Percentiles rank a stretch among this genome's conserved stretches.
phyloP scores from a whole-genome alignment of 1,284 basidiomycete species.

The Veloporphyrellus conicus region DNA sequence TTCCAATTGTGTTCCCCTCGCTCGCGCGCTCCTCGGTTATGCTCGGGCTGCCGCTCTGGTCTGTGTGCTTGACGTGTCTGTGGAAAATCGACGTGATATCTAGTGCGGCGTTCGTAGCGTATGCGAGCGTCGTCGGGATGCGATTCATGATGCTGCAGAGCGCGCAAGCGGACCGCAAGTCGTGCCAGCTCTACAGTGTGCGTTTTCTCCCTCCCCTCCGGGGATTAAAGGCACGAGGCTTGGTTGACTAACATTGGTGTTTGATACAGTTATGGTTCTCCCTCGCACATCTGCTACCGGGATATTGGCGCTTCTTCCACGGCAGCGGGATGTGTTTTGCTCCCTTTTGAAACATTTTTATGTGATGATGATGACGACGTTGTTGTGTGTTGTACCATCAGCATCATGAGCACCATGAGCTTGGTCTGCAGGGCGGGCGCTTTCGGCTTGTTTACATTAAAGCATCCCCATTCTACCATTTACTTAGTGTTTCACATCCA shows the following conservation, averaged over 20 bases:
- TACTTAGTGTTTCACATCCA: too few species aligned
- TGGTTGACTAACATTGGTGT: background rate
- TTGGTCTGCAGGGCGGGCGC: too few species aligned
- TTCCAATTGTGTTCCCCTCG: conserved; percentile 36
- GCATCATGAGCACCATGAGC: too few species aligned
- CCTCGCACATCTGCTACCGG: conserved; percentile 31
- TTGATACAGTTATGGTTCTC: conserved; percentile 30
- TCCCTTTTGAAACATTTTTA: conserved; percentile 1
- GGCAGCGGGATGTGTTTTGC: conserved; percentile 12
- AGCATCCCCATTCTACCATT: too few species aligned
- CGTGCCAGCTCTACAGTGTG: conserved; percentile 36
- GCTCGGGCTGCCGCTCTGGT: conserved; percentile 31
- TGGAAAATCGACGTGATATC: conserved; percentile 27
- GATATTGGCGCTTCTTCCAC: conserved; percentile 31
- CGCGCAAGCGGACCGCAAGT: conserved; percentile 28
- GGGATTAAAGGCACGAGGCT: too few species aligned
- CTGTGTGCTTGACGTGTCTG: conserved; percentile 26
- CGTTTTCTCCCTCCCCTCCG: conserved; percentile 5
- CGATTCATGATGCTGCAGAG: conserved; percentile 27
- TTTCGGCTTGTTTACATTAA: too few species aligned
- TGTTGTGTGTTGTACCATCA: conserved; percentile 6
- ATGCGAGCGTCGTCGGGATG: conserved; percentile 30
- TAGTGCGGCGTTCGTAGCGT: conserved; percentile 28
- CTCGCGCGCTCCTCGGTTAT: conserved; percentile 29
- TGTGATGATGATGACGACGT: background rate